These are phyloP conservation scores for Malassezia vespertilionis DNA, from an alignment of 1,284 basidiomycete species.

Conservation along the genomic window DNA sequence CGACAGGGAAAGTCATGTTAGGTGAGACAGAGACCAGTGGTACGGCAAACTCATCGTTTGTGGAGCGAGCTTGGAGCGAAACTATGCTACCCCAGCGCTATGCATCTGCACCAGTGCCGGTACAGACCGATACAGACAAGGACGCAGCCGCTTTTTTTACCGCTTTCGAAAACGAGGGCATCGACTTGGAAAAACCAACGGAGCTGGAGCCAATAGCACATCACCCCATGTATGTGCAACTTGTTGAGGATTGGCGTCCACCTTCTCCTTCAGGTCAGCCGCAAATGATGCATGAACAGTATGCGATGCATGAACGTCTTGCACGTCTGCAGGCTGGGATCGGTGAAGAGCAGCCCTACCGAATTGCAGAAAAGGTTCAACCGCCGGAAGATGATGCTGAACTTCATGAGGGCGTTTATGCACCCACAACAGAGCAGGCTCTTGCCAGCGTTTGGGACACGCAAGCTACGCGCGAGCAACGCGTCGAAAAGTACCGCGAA, in stretches of 20 bases:
- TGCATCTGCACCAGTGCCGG: background rate
- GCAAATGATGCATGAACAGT: constrained; percentile 7
- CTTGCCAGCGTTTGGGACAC: constrained; percentile 13
- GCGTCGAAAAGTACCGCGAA: constrained; percentile 4
- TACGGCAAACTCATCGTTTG: background rate
- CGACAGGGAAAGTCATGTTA: background rate
- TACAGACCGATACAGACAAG: background rate
- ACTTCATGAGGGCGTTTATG: constrained; percentile 16
- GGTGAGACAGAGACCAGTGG: background rate
- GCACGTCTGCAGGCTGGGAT: constrained; percentile 5
- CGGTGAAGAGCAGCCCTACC: constrained; percentile 7
- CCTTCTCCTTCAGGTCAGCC: constrained; percentile 8
- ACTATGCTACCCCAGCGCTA: background rate
- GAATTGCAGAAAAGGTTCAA: constrained; percentile 1
- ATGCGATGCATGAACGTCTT: constrained; percentile 12
- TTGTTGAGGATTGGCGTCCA: constrained; percentile 8
- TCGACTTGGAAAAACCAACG: background rate
- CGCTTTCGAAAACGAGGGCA: constrained; percentile 1
- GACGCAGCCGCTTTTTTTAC: constrained; percentile 4
- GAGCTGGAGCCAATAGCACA: too few species aligned
- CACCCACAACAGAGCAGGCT: constrained; percentile 7
- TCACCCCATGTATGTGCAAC: background rate
- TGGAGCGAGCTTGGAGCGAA: constrained; percentile 13
- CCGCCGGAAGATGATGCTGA: constrained; percentile 11
- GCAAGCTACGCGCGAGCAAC: constrained; percentile 5